Evolutionary conservation across 306 rosid species (phyloP).

Genomic region (Ammopiptanthus mongolicus): DNA sequence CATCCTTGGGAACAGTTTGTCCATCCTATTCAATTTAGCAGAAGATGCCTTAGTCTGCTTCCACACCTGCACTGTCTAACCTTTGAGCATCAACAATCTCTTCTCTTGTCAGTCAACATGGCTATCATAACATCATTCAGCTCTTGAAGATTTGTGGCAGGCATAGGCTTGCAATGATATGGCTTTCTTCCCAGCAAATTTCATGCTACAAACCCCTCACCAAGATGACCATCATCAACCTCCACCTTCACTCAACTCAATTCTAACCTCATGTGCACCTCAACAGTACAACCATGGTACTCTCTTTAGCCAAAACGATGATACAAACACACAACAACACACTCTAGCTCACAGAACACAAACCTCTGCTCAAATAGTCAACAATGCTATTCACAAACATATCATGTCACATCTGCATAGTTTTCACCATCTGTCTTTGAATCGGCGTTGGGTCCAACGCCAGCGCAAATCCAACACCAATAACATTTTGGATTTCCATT

Average conservation of each 20-base stretch:
- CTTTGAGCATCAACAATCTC: no score
- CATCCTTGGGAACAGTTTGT: constrained; percentile 29
- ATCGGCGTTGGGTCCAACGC: no score
- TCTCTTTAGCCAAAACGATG: not conserved
- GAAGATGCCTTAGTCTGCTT: constrained; percentile 11
- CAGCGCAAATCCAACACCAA: no score
- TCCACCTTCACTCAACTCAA: constrained; percentile 62
- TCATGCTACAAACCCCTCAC: constrained; percentile 68
- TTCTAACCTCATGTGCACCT: constrained; percentile 65
- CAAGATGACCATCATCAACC: constrained; percentile 52
- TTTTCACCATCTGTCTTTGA: no score
- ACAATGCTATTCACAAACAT: no score
- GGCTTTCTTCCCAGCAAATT: constrained; percentile 82
- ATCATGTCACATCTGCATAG: no score
- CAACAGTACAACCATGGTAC: constrained; percentile 73
- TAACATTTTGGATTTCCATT: no score
- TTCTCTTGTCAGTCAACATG: constrained; percentile 18
- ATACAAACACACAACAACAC: not conserved
- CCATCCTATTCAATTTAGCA: constrained; percentile 29
- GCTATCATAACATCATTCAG: constrained; percentile 19
- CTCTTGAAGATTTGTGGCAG: constrained; percentile 22
- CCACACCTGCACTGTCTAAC: constrained; percentile 4
- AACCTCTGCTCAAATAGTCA: not conserved
- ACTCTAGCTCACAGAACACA: not conserved
- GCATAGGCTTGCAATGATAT: constrained; percentile 51